phyloP scores from a whole-genome alignment of 2,329 filamentous ascomycete species.

The Coniochaeta sp. region DNA sequence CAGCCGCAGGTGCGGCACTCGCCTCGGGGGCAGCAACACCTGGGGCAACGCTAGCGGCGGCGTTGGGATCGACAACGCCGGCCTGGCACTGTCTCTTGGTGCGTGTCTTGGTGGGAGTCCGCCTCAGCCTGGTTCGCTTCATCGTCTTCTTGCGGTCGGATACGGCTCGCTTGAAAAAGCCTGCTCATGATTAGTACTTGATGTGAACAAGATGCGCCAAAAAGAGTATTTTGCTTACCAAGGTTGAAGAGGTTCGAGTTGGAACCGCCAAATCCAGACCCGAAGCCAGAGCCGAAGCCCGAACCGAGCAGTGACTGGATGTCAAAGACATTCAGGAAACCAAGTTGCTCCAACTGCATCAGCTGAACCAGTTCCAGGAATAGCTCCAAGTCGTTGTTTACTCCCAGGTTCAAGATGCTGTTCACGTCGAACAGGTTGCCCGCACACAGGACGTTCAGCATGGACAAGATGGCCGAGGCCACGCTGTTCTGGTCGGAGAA shows the following conservation, averaged over 20 bases:
- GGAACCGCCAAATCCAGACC: background rate
- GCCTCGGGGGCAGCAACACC: background rate
- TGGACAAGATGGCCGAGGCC: conserved; percentile 20
- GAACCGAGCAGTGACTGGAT: conserved; percentile 20
- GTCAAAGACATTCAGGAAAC: conserved; percentile 17
- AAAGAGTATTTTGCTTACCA: background rate
- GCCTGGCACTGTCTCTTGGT: conserved; percentile 17
- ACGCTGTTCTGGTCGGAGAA: conserved; percentile 19
- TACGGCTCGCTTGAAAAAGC: conserved; percentile 22
- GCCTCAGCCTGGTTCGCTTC: conserved; percentile 16
- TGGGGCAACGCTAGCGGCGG: conserved; percentile 4
- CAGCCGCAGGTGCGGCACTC: background rate
- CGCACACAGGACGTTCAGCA: conserved; percentile 21
- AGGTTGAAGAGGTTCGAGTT: conserved; percentile 5
- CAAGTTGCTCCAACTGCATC: conserved; percentile 20
- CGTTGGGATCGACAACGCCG: conserved; percentile 2
- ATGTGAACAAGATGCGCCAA: background rate
- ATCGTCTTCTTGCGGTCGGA: conserved; percentile 17
- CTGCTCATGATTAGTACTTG: conserved; percentile 6
- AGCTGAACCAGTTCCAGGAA: conserved; percentile 25
- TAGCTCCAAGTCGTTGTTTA: conserved; percentile 19
- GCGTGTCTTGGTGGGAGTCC: conserved; percentile 6
- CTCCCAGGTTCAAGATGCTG: conserved; percentile 15
- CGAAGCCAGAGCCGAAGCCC: conserved; percentile 9
- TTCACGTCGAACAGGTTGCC: conserved; percentile 15